Conservation (phyloP, 2,329 filamentous ascomycete species). For the Trichoderma arundinaceum region DNA sequence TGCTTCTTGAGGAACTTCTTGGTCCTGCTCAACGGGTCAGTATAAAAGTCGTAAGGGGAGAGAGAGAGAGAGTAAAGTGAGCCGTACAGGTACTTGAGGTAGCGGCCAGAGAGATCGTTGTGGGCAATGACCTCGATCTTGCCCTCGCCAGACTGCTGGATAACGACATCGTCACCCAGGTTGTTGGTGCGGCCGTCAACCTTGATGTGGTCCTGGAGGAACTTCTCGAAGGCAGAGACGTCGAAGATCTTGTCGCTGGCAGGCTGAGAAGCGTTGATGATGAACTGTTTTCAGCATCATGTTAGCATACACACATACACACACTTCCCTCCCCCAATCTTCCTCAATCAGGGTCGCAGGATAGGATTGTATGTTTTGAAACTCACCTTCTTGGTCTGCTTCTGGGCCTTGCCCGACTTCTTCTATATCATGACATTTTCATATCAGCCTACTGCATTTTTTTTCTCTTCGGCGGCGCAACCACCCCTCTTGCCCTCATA, state of each 20-base stretch:
- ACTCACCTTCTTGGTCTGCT: constrained; percentile 84
- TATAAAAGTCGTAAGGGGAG: not conserved
- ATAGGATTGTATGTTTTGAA: not conserved
- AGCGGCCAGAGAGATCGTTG: constrained; percentile 97
- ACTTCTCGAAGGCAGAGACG: constrained; percentile 98
- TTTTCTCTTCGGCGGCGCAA: constrained; percentile 10
- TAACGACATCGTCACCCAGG: constrained; percentile 90
- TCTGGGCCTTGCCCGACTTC: constrained; percentile 73
- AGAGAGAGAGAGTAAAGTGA: constrained; percentile 45
- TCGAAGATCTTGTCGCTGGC: constrained; percentile 99
- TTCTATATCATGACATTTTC: constrained; percentile 61
- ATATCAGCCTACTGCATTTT: constrained; percentile 94
- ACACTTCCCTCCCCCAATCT: not conserved
- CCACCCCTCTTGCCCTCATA: constrained; percentile 1
- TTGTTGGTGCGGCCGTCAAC: constrained; percentile 98
- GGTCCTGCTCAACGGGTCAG: constrained; percentile 64
- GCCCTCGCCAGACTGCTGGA: constrained; percentile 90
- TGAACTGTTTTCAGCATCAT: constrained; percentile 67
- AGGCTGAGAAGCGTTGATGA: constrained; percentile 99
- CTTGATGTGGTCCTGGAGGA: constrained; percentile 99
- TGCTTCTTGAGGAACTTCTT: constrained; percentile 99
- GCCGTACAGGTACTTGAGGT: constrained; percentile 98
- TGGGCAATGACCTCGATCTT: constrained; percentile 98
- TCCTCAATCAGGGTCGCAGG: not conserved
- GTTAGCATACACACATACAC: constrained; percentile 10